A percentile compares a stretch with the other conserved stretches of the same genome.
These are phyloP conservation scores for Solanum rostratum DNA, from an alignment of 257 asterid genomes.

Conservation along the genomic window DNA sequence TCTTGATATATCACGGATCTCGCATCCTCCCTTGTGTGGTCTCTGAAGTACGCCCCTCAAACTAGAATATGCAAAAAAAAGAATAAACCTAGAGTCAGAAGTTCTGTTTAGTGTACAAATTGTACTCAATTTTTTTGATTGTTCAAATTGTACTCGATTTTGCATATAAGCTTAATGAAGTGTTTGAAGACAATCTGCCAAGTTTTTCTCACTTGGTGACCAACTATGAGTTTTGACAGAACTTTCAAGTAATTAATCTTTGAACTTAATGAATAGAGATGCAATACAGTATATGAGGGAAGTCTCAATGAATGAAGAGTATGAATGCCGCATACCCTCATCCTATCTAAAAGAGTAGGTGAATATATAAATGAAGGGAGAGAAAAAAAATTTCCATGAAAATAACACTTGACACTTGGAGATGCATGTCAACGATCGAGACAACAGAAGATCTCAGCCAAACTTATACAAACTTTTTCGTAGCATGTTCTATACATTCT, in stretches of 20 bases:
- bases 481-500: not conserved
- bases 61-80: constrained; percentile 10
- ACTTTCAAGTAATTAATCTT: not conserved
- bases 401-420: not conserved
- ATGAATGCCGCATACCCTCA: not conserved
- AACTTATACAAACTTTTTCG: not conserved
- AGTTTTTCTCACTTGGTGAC: not conserved
- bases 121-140: not conserved
- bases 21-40: not conserved
- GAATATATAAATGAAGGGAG: not conserved
- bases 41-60: constrained; percentile 10
- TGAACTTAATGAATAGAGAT: not conserved
- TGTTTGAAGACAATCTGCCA: not conserved
- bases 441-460: not conserved
- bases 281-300: not conserved
- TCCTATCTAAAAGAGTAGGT: not conserved
- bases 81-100: constrained; percentile 17
- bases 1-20: constrained; percentile 11
- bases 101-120: constrained; percentile 17
- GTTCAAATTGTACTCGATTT: constrained; percentile 5
- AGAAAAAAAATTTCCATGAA: not conserved
- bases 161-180: not conserved
- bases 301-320: not conserved
- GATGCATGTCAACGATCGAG: not conserved
- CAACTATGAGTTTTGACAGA: not conserved